Percentiles rank a stretch among this genome's conserved stretches.
These are phyloP conservation scores for Penicillium pulvis DNA, from an alignment of 495 filamentous ascomycete species.

Conservation along the genomic window DNA sequence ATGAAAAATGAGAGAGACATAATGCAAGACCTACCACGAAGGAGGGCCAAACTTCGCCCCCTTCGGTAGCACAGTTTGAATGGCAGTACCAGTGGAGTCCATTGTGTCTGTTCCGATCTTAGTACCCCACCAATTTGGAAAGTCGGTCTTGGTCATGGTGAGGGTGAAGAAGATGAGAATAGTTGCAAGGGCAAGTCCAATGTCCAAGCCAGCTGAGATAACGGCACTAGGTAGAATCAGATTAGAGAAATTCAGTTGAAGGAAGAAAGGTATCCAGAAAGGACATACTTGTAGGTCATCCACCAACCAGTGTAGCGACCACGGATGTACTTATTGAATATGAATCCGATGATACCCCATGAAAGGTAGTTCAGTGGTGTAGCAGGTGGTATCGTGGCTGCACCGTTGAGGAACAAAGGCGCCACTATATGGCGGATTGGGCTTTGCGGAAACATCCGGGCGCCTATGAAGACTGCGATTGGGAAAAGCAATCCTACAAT, in stretches of 20 bases:
- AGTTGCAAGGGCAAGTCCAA: slow-evolving; percentile 64
- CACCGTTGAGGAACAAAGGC: slow-evolving; percentile 52
- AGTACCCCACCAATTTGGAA: slow-evolving; percentile 71
- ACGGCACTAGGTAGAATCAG: neutral
- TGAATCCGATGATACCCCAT: slow-evolving; percentile 67
- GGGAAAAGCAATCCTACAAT: slow-evolving; percentile 51
- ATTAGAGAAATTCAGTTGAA: neutral
- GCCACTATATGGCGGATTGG: slow-evolving; percentile 46
- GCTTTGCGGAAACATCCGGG: slow-evolving; percentile 45
- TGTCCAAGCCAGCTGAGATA: slow-evolving; percentile 66
- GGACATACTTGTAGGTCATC: slow-evolving; percentile 78
- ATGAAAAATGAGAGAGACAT: too few relatives aligned
- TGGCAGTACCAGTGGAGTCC: slow-evolving; percentile 44
- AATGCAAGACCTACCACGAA: slow-evolving; percentile 34
- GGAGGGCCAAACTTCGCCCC: slow-evolving; percentile 62
- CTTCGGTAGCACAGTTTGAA: slow-evolving; percentile 37
- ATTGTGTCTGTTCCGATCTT: slow-evolving; percentile 44
- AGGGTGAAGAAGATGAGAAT: slow-evolving; percentile 74
- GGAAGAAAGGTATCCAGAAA: slow-evolving; percentile 13
- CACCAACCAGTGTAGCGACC: slow-evolving; percentile 69
- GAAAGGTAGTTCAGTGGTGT: slow-evolving; percentile 57
- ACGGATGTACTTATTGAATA: slow-evolving; percentile 68
- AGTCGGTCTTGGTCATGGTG: slow-evolving; percentile 49
- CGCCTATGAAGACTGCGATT: slow-evolving; percentile 46
- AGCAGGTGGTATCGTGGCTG: slow-evolving; percentile 50